These are phyloP conservation scores for Gillenia trifoliata DNA, from an alignment of 306 rosid species.

Conservation along the genomic window DNA sequence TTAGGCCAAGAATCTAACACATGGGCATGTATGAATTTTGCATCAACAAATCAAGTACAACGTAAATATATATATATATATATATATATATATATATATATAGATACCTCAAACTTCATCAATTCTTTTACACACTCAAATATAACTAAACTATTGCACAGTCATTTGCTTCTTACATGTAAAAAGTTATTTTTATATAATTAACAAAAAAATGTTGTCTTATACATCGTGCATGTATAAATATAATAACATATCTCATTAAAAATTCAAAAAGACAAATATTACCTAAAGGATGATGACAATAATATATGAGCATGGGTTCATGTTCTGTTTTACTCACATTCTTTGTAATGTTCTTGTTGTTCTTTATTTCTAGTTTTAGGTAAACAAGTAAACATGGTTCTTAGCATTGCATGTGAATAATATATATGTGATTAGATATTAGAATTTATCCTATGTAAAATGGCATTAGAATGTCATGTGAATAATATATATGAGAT, in stretches of 20 bases:
- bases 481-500: too few relatives aligned
- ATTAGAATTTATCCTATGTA: conserved; percentile 1
- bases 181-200: too few relatives aligned
- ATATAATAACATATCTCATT: too few relatives aligned
- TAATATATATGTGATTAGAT: neutral
- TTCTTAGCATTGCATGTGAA: neutral
- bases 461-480: too few relatives aligned
- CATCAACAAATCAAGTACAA: conserved; percentile 49
- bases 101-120: conserved; percentile 32
- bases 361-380: neutral
- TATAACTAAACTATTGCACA: neutral
- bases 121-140: conserved; percentile 1
- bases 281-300: too few relatives aligned
- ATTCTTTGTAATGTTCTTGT: neutral
- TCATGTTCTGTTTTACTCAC: conserved; percentile 29
- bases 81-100: too few relatives aligned
- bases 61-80: too few relatives aligned
- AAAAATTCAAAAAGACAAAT: too few relatives aligned
- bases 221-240: too few relatives aligned
- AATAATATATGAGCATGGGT: conserved; percentile 1
- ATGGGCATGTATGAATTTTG: conserved; percentile 53
- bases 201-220: neutral
- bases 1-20: conserved; percentile 73
- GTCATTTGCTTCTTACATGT: neutral
- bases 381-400: neutral